Evolutionary conservation across 768 basidiomycete species (phyloP).

Genomic region (Cyclocybe cylindracea): DNA sequence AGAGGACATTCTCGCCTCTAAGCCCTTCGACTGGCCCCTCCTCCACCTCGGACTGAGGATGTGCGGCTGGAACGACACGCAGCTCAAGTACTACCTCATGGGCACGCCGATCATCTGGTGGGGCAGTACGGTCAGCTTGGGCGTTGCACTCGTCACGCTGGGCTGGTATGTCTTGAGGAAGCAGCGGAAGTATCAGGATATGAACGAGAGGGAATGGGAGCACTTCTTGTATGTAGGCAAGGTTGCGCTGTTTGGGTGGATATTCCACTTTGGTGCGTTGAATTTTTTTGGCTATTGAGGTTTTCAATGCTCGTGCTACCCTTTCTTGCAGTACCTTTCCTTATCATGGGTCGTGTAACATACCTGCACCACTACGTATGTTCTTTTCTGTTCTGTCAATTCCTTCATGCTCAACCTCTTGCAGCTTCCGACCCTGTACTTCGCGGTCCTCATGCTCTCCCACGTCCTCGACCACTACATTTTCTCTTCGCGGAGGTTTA

Average conservation of each 20-base stretch:
- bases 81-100: constrained; percentile 90
- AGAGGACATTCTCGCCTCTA: constrained; percentile 94
- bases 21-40: constrained; percentile 93
- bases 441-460: constrained; percentile 88
- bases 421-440: constrained; percentile 95
- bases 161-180: constrained; percentile 73
- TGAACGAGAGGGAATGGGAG: constrained; percentile 94
- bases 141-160: constrained; percentile 51
- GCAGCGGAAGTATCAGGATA: constrained; percentile 91
- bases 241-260: constrained; percentile 90
- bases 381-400: constrained; percentile 14
- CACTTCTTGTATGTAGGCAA: constrained; percentile 93
- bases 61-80: constrained; percentile 92
- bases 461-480: constrained; percentile 93
- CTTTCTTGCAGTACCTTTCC: constrained; percentile 74
- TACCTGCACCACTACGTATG: constrained; percentile 95
- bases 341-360: constrained; percentile 97
- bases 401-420: constrained; percentile 1
- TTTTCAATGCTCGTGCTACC: constrained; percentile 2
- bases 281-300: neutral
- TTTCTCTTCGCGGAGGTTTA: constrained; percentile 72
- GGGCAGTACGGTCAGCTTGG: constrained; percentile 71
- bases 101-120: constrained; percentile 95
- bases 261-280: constrained; percentile 80
- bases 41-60: constrained; percentile 88